These are phyloP conservation scores for Penstemon barbatus DNA, from an alignment of 257 asterid genomes.

Conservation along the genomic window DNA sequence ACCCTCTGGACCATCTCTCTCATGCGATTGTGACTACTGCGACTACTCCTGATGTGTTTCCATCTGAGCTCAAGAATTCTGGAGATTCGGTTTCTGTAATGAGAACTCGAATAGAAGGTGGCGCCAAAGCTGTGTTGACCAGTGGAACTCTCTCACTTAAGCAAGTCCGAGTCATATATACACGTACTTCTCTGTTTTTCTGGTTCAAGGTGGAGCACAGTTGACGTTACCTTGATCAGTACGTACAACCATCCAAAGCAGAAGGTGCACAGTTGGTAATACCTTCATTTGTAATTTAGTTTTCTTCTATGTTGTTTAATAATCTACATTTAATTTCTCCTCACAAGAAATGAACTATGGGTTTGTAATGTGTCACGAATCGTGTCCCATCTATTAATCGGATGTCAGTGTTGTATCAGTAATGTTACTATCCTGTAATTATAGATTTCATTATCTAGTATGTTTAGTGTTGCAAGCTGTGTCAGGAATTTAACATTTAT, in stretches of 20 bases:
- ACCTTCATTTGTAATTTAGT: conserved; percentile 6
- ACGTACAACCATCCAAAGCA: conserved; percentile 2
- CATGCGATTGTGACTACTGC: conserved; percentile 95
- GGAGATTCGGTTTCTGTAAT: conserved; percentile 64
- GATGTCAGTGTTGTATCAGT: too few species aligned
- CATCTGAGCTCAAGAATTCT: conserved; percentile 39
- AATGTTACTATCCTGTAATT: too few species aligned
- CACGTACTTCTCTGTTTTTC: conserved; percentile 77
- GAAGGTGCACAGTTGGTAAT: neutral
- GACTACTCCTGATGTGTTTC: conserved; percentile 34
- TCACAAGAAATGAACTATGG: too few species aligned
- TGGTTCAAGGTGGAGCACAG: conserved; percentile 69
- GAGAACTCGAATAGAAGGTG: conserved; percentile 87
- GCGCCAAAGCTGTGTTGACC: conserved; percentile 89
- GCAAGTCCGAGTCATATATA: conserved; percentile 76
- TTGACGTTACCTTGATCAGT: conserved; percentile 23
- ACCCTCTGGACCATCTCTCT: conserved; percentile 92
- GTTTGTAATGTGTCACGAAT: too few species aligned
- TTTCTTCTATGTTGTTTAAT: neutral
- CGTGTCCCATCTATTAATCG: too few species aligned
- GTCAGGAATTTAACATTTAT: too few species aligned
- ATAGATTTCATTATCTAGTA: too few species aligned
- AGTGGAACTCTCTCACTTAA: conserved; percentile 80
- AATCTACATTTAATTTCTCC: too few species aligned
- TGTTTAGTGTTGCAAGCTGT: too few species aligned